These are phyloP conservation scores for Rubia tinctorum DNA, from an alignment of 305 asterid species.

Conservation along the genomic window DNA sequence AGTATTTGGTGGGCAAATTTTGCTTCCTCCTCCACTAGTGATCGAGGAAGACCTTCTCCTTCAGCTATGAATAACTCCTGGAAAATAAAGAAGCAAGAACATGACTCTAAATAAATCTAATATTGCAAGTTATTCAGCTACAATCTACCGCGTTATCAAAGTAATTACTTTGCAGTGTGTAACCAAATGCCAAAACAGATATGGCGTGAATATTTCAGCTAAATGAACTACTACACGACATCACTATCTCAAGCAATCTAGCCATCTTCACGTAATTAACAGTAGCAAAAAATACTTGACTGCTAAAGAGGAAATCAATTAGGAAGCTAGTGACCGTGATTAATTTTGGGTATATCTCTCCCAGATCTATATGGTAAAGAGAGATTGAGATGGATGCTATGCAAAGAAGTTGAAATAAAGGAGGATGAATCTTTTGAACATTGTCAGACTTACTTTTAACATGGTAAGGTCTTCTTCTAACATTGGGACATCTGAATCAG, in stretches of 20 bases:
- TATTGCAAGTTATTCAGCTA: not conserved
- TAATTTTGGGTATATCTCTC: not conserved
- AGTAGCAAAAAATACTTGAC: not conserved
- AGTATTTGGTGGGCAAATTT: conserved; percentile 69
- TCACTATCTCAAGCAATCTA: too few species aligned
- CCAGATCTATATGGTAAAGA: not conserved
- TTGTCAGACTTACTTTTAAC: conserved; percentile 54
- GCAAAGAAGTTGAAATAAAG: not conserved
- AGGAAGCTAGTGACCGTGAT: not conserved
- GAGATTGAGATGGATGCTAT: not conserved
- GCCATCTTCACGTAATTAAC: not conserved
- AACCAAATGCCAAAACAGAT: not conserved
- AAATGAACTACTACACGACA: not conserved
- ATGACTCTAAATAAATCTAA: not conserved
- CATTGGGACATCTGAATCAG: conserved; percentile 64
- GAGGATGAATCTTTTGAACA: not conserved
- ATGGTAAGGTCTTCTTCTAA: conserved; percentile 84
- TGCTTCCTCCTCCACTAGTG: conserved; percentile 76
- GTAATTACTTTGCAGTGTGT: not conserved
- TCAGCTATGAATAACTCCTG: conserved; percentile 96
- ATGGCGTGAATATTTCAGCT: not conserved
- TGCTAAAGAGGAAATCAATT: not conserved
- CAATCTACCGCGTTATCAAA: not conserved
- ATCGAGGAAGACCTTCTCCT: conserved; percentile 98
- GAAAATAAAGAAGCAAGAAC: conserved; percentile 29